Base-by-base conservation (phyloP, 163 green algal species). In the Botryococcus braunii region DNA sequence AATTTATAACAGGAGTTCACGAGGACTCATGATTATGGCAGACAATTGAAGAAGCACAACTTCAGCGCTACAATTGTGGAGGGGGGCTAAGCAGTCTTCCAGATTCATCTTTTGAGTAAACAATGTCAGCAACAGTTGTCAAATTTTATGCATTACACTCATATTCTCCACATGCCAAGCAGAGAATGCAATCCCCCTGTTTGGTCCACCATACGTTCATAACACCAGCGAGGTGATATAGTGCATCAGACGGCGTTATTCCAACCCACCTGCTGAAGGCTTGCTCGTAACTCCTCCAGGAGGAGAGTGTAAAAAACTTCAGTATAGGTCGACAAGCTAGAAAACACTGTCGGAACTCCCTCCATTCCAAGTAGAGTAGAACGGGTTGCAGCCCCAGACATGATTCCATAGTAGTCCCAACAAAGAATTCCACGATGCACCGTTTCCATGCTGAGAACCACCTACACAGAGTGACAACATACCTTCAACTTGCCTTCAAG, bases 201-300 rank as follows among this genome's bases (percentile, higher is more conserved):
- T 47, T 36, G 21, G 8, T n/a, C 52, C 60, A 31, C 64, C 59
- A 25, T 65, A 25, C 43, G 29, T 27, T 41, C 43, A 31, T 41
- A 62, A 55, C 36, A 9, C 41, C 48, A 38, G 8, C 7, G 23
- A 7, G 23, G 31, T 48, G 35, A 29, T n/a, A 52, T 25, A 43
- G 27, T 27, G 36, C n/a, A 35, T 36, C 29, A 27, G 7, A 27
- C n/a, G 2, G 37, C 27, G 46, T 7, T 55, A 61, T 89, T 79
- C 48, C 82, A 69, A 23, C 70, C 40, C 9, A 79, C 68, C 49
- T 76, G 72, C 46, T 78, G 69, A 38, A 91, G 46, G 17, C 74
- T 59, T 0, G 82, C 80, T 2, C 79, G 68, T 34, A 91, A 72
- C 82, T 91, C 85, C 56, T 86, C 83, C 29, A 90, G 46, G 34